Percentiles rank a stretch among this genome's conserved stretches.
Conservation (phyloP, 1,284 basidiomycete species). For the Leucoagaricus sp. region DNA sequence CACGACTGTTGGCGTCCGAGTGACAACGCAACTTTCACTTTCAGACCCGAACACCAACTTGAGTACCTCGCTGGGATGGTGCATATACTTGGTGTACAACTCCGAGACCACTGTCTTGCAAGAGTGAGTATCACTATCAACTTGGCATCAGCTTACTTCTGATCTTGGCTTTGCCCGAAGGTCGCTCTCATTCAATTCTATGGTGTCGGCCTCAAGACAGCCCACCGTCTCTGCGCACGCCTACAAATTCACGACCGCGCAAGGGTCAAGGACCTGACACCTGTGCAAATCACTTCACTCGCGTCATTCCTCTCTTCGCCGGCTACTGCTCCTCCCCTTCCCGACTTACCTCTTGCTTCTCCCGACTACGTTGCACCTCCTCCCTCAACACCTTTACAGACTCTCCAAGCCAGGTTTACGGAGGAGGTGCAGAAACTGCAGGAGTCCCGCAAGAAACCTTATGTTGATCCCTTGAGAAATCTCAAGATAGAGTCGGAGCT, state of each 20-base stretch:
- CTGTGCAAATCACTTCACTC: constrained; percentile 80
- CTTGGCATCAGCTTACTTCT: constrained; percentile 2
- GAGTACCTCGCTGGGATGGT: constrained; percentile 48
- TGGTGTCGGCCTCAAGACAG: constrained; percentile 75
- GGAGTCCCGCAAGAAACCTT: constrained; percentile 20
- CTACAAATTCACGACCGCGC: constrained; percentile 84
- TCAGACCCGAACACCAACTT: constrained; percentile 3
- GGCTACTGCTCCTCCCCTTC: constrained; percentile 60
- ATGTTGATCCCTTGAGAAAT: constrained; percentile 62
- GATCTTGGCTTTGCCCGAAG: constrained; percentile 40
- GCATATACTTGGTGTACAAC: constrained; percentile 74
- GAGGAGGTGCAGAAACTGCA: constrained; percentile 33
- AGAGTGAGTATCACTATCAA: constrained; percentile 46
- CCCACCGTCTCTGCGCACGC: constrained; percentile 83
- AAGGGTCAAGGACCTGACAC: constrained; percentile 75
- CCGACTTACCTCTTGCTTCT: constrained; percentile 63
- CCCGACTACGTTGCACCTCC: constrained; percentile 50
- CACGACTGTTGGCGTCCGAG: constrained; percentile 8
- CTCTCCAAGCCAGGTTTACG: constrained; percentile 42
- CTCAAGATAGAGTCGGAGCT: constrained; percentile 85
- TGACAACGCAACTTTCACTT: constrained; percentile 17
- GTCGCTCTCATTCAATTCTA: constrained; percentile 85
- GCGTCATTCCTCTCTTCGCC: constrained; percentile 90
- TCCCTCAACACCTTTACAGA: constrained; percentile 43
- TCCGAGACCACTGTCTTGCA: constrained; percentile 69